phyloP scores from a whole-genome alignment of 495 filamentous ascomycete species.

The Neurospora sp. region DNA sequence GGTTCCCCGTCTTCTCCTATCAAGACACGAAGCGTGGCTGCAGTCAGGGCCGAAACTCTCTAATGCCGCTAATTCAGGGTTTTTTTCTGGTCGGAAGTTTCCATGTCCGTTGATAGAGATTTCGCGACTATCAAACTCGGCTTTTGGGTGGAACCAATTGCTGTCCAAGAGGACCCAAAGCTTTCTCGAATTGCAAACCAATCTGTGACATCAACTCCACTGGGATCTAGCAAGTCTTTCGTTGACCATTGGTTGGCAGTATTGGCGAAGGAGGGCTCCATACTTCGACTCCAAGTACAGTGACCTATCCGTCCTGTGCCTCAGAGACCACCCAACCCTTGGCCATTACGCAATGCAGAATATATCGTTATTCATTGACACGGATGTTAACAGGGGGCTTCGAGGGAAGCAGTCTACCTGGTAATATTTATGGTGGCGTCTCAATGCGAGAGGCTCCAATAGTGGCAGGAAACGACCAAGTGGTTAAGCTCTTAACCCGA shows the following conservation, averaged over 20 bases:
- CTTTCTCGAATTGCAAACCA: not conserved
- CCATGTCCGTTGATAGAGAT: not conserved
- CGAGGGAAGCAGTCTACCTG: not conserved
- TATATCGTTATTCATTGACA: not conserved
- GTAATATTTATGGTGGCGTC: not conserved
- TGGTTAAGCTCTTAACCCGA: not conserved
- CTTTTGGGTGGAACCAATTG: not conserved
- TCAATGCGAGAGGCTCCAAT: not conserved
- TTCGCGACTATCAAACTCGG: not conserved
- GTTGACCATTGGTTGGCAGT: not conserved
- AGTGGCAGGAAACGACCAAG: not conserved
- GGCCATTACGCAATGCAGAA: not conserved
- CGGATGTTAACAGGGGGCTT: not conserved
- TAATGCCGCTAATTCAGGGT: not conserved
- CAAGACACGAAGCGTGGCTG: conserved; percentile 10
- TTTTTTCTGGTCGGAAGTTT: not conserved
- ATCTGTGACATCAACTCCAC: not conserved
- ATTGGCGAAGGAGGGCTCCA: not conserved
- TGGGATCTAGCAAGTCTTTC: not conserved
- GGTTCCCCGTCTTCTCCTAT: not conserved
- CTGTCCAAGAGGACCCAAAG: not conserved
- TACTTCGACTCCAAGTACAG: not conserved
- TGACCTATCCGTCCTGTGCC: not conserved
- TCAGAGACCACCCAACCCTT: not conserved
- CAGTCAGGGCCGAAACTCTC: not conserved